A percentile compares a stretch with the other conserved stretches of the same genome.
Evolutionary conservation across 2,329 filamentous ascomycete genomes (phyloP).

Genomic region (Diaporthe sp.): DNA sequence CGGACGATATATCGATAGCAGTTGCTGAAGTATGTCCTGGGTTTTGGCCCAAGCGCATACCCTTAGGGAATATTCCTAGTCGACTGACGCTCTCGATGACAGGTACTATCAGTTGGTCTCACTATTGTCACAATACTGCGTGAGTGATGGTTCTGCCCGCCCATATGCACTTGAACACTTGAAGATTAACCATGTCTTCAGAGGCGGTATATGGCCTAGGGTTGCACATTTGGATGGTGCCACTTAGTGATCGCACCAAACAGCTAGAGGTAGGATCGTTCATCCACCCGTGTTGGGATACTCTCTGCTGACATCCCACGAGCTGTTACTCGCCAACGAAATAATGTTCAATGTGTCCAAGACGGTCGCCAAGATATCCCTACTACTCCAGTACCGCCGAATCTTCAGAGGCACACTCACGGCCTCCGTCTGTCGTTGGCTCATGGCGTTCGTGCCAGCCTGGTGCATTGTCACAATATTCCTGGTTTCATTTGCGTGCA

Average conservation of each 20-base stretch:
- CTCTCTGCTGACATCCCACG: not conserved
- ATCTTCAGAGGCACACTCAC: slow-evolving; percentile 46
- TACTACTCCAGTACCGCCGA: slow-evolving; percentile 51
- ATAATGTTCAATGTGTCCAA: slow-evolving; percentile 48
- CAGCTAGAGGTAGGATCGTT: slow-evolving; percentile 41
- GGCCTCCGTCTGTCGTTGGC: slow-evolving; percentile 38
- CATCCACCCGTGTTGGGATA: too few relatives aligned
- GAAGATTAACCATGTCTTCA: not conserved
- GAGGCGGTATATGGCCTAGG: slow-evolving; percentile 43
- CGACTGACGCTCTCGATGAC: not conserved
- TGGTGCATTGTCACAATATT: slow-evolving; percentile 45
- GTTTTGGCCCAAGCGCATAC: not conserved
- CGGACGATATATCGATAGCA: slow-evolving; percentile 43
- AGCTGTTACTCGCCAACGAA: slow-evolving; percentile 47
- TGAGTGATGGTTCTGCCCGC: slow-evolving; percentile 17
- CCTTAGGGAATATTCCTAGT: not conserved
- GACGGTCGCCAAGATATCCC: slow-evolving; percentile 48
- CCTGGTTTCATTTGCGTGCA: slow-evolving; percentile 44
- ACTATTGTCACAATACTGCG: slow-evolving; percentile 38
- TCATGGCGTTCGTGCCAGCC: slow-evolving; percentile 41
- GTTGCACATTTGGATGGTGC: slow-evolving; percentile 40
- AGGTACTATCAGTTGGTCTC: slow-evolving; percentile 39
- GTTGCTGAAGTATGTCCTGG: slow-evolving; percentile 38
- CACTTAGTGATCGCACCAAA: slow-evolving; percentile 31
- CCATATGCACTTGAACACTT: not conserved